A percentile compares a stretch with the other conserved stretches of the same genome.
Evolutionary conservation across 306 rosid species (phyloP).

Genomic region (Styphnolobium japonicum): DNA sequence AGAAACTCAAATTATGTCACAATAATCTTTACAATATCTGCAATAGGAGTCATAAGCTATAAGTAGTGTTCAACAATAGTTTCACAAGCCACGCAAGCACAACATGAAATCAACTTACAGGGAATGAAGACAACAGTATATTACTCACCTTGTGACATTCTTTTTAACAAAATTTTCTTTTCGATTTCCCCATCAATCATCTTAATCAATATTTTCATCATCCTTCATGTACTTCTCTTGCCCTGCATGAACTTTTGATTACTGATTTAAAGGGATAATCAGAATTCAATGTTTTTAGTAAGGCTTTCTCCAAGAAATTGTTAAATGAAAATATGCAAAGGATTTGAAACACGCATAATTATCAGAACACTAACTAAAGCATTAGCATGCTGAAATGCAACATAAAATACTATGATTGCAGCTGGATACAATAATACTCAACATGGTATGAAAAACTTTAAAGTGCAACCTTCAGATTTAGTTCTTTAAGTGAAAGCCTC

Average conservation of each 20-base stretch:
- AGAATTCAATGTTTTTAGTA: neutral
- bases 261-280: slow-evolving; percentile 50
- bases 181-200: slow-evolving; percentile 24
- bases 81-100: neutral
- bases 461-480: neutral
- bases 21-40: neutral
- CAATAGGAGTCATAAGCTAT: neutral
- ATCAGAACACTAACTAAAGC: neutral
- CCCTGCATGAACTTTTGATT: slow-evolving; percentile 85
- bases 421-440: neutral
- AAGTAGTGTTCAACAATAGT: neutral
- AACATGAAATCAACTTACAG: neutral
- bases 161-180: neutral
- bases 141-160: slow-evolving; percentile 1
- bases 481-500: no score
- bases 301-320: neutral
- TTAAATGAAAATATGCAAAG: slow-evolving; percentile 1
- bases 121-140: slow-evolving; percentile 17
- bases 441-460: neutral
- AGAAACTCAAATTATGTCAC: neutral
- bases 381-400: slow-evolving; percentile 4
- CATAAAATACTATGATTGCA: neutral
- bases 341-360: neutral
- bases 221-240: slow-evolving; percentile 94
- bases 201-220: slow-evolving; percentile 53